Conservation (phyloP, 2,329 filamentous ascomycete species). For the Byssoonygena ceratinophila region DNA sequence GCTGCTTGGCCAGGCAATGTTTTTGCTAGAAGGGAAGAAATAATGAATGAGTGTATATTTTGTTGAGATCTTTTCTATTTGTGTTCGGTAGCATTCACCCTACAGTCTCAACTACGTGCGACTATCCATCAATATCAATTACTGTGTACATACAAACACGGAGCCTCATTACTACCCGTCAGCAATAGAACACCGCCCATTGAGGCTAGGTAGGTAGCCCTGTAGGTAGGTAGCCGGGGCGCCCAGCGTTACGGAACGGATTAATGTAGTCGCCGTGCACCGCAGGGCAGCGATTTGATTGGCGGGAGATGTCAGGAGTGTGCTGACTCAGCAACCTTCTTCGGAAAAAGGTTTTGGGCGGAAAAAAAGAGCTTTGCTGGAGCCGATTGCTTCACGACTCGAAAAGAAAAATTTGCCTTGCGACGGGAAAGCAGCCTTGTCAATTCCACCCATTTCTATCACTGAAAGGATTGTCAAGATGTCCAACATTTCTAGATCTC, state of each 20-base stretch:
- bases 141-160: too few relatives aligned
- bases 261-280: too few relatives aligned
- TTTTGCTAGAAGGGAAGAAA: slow-evolving; percentile 5
- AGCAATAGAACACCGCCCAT: too few relatives aligned
- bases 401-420: slow-evolving; percentile 13
- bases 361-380: too few relatives aligned
- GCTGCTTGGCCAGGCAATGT: slow-evolving; percentile 27
- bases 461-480: slow-evolving; percentile 46
- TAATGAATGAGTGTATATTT: background rate
- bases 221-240: too few relatives aligned
- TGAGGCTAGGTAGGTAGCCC: too few relatives aligned
- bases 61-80: too few relatives aligned
- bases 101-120: too few relatives aligned
- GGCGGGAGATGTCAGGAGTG: background rate
- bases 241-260: too few relatives aligned
- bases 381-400: background rate
- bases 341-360: slow-evolving; percentile 26
- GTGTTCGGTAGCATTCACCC: too few relatives aligned
- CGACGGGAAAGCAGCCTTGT: slow-evolving; percentile 5
- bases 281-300: background rate
- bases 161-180: too few relatives aligned
- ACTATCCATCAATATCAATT: too few relatives aligned
- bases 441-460: slow-evolving; percentile 18
- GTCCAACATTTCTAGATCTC: slow-evolving; percentile 67
- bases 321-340: slow-evolving; percentile 21